Evolutionary conservation across 805 yeast species (phyloP).

Genomic region (Candida fluviatilis): DNA sequence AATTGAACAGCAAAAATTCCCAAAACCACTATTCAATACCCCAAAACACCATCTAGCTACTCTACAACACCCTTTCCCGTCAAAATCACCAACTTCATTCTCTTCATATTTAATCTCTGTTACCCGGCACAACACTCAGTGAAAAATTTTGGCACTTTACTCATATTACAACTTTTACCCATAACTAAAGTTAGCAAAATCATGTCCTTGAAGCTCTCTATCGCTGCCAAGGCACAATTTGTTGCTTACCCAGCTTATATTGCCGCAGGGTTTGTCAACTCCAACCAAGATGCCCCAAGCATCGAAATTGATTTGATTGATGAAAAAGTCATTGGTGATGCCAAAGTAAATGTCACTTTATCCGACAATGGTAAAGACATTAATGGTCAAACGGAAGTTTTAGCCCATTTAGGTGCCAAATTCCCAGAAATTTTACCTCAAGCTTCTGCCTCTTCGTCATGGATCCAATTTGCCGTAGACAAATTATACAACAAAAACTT

Average conservation of each 20-base stretch:
- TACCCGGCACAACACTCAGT: not conserved
- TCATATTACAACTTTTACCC: too few species aligned
- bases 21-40: too few species aligned
- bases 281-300: slow-evolving; percentile 37
- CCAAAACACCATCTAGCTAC: too few species aligned
- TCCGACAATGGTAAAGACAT: slow-evolving; percentile 37
- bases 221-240: slow-evolving; percentile 84
- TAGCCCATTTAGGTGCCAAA: slow-evolving; percentile 46
- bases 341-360: slow-evolving; percentile 29
- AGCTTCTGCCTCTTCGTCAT: slow-evolving; percentile 44
- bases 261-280: slow-evolving; percentile 73
- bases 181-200: too few species aligned
- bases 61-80: too few species aligned
- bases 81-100: too few species aligned
- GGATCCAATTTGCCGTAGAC: slow-evolving; percentile 65
- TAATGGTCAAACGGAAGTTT: slow-evolving; percentile 40
- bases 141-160: not conserved
- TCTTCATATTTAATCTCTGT: too few species aligned
- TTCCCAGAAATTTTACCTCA: slow-evolving; percentile 45
- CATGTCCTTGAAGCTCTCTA: slow-evolving; percentile 49
- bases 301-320: slow-evolving; percentile 66
- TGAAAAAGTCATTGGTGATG: slow-evolving; percentile 40
- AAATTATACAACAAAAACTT: slow-evolving; percentile 80
- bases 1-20: too few species aligned
- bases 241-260: slow-evolving; percentile 76